These are phyloP conservation scores for Penicillium soppii DNA, from an alignment of 495 filamentous ascomycete genomes.

Conservation along the genomic window DNA sequence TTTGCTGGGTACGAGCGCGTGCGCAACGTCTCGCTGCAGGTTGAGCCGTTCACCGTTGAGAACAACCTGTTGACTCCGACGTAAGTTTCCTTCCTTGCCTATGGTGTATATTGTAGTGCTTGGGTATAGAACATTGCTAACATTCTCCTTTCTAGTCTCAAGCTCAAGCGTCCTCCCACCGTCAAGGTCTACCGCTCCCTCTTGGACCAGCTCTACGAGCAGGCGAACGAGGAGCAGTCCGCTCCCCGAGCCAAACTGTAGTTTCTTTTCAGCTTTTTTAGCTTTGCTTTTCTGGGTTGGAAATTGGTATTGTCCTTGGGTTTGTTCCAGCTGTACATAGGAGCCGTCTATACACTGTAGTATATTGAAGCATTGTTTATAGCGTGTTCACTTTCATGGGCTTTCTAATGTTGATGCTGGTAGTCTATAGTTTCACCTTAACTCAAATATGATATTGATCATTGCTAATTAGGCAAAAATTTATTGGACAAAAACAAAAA, in stretches of 20 bases:
- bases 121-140: too few species aligned
- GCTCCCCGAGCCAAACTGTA: conserved; percentile 56
- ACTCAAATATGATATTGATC: too few species aligned
- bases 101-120: too few species aligned
- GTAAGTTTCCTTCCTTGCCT: conserved; percentile 75
- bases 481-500: neutral
- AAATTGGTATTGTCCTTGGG: conserved; percentile 1
- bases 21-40: conserved; percentile 65
- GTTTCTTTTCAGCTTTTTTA: conserved; percentile 3
- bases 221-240: conserved; percentile 54
- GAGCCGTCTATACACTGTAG: conserved; percentile 14
- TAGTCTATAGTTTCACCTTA: too few species aligned
- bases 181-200: conserved; percentile 71
- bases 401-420: neutral
- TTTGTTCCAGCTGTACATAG: conserved; percentile 14
- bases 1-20: conserved; percentile 90
- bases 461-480: too few species aligned
- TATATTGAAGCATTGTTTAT: conserved; percentile 13
- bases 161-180: conserved; percentile 90
- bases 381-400: neutral
- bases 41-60: conserved; percentile 92
- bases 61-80: conserved; percentile 95
- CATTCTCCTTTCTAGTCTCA: conserved; percentile 52
- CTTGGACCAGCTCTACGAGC: conserved; percentile 79
- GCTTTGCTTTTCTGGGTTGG: neutral